Base-by-base conservation (phyloP, 345 rosid species). In the sweet orange (Citrus sinensis) region DNA sequence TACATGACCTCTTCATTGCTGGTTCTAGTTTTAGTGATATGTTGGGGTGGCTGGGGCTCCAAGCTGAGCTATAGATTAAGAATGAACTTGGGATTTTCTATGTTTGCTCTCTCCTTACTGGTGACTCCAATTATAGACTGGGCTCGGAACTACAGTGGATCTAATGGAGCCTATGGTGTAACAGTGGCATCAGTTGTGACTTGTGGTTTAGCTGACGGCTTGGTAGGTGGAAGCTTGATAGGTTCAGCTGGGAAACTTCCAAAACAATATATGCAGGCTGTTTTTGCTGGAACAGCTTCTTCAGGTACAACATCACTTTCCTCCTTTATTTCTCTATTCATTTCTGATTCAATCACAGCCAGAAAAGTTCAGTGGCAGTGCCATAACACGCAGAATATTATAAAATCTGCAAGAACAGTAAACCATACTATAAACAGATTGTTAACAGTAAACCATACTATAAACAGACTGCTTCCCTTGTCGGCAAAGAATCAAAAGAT, bases 231-330 rank as follows among this genome's bases (percentile, higher is more conserved):
- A 80, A 92, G 97, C 85, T 81, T 96, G 83, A 86, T 94, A 56
- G 98, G 98, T 74, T 91, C 88, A 30, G 97, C 95, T 1, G 98
- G 95, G 74, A 92, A 89, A 82, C 93, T 96, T 72, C 99, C 97
- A 11, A 94, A 87, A 81, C 84, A 87, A 80, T 96, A 91, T 72
- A 96, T 96, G 98, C 99, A 96, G 80, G 99, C 97, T 27, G 90
- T 94, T 71, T 96, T 94, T 60, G 95, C 98, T 13, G 98, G 98
- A 76, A 96, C 97, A 74, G 98, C 97, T 76, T 94, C 97, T 84
- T 91, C 99, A 90, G 99, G 97, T 92, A 84, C 67, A 22, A 19
- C 35, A 49, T 1, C 7, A 70, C 11, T 19, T 55, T 29, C 37
- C 59, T 14, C 1, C 20, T 40, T 6, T 5, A 2, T 76, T 10